A percentile compares a stretch with the other conserved stretches of the same genome.
Conservation (phyloP, 2,329 filamentous ascomycete genomes). For the Alternaria infectoria region DNA sequence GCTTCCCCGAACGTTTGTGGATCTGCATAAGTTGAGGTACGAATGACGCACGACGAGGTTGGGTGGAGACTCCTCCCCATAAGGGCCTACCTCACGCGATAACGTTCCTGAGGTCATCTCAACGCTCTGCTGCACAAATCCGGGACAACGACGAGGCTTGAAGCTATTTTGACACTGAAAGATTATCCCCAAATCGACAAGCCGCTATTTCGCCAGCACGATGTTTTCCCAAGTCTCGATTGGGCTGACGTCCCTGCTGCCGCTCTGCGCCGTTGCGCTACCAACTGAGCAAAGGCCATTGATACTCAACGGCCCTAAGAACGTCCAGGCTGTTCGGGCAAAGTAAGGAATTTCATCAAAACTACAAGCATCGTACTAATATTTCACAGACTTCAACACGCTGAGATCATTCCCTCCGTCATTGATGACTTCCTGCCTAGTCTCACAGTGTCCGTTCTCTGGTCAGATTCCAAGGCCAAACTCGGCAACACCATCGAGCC, state of each 20-base stretch:
- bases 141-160: background rate
- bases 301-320: slow-evolving; percentile 14
- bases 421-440: slow-evolving; percentile 65
- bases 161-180: background rate
- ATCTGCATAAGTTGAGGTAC: slow-evolving; percentile 32
- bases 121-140: background rate
- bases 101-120: background rate
- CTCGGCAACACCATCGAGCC: slow-evolving; percentile 63
- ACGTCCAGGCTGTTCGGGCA: slow-evolving; percentile 33
- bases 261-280: slow-evolving; percentile 23
- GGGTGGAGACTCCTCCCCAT: slow-evolving; percentile 18
- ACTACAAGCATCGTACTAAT: background rate
- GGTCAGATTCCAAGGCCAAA: slow-evolving; percentile 49
- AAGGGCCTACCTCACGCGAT: slow-evolving; percentile 22
- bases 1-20: slow-evolving; percentile 17
- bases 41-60: slow-evolving; percentile 32
- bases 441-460: slow-evolving; percentile 58
- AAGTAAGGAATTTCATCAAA: slow-evolving; percentile 24
- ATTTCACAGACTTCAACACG: slow-evolving; percentile 41
- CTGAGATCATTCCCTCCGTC: slow-evolving; percentile 56
- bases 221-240: slow-evolving; percentile 24
- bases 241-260: slow-evolving; percentile 22
- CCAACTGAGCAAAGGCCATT: slow-evolving; percentile 41
- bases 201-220: background rate
- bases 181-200: background rate